A percentile compares a stretch with the other conserved stretches of the same genome.
These are phyloP conservation scores for Scutellospora calospora DNA, from an alignment of 371 early-diverging fungal genomes.

Conservation along the genomic window DNA sequence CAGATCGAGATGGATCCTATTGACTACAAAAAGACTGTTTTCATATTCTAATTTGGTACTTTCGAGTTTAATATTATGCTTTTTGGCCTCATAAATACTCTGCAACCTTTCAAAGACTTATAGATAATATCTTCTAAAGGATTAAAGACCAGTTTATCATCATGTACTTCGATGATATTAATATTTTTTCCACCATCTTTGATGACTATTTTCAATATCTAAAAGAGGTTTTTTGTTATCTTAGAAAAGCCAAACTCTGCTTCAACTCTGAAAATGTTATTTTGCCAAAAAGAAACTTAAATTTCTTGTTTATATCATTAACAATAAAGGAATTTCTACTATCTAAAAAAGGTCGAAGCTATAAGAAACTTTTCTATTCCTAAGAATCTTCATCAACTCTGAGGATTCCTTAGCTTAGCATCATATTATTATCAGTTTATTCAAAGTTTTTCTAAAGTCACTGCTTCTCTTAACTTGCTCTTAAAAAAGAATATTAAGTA, in stretches of 20 bases:
- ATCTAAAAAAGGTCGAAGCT: neutral
- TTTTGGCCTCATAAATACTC: too few relatives aligned
- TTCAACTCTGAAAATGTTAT: conserved; percentile 13
- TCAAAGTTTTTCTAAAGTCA: conserved; percentile 50
- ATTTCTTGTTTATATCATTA: conserved; percentile 26
- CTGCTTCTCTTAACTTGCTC: conserved; percentile 54
- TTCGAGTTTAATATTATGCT: too few relatives aligned
- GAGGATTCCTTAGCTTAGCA: conserved; percentile 53
- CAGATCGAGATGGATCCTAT: too few relatives aligned
- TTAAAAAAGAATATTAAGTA: conserved; percentile 46
- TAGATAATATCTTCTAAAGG: too few relatives aligned
- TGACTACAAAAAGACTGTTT: too few relatives aligned
- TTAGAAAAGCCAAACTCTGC: neutral
- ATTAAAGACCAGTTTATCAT: conserved; percentile 21
- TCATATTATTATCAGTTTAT: conserved; percentile 57
- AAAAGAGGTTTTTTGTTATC: neutral
- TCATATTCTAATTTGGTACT: too few relatives aligned
- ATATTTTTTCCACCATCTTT: too few relatives aligned
- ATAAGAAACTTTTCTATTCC: conserved; percentile 33
- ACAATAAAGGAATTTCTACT: neutral
- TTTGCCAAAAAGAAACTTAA: neutral
- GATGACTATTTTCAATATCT: conserved; percentile 19
- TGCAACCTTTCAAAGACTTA: too few relatives aligned
- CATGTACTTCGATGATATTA: too few relatives aligned
- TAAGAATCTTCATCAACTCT: conserved; percentile 51